phyloP scores from a whole-genome alignment of 371 early-diverging fungal genomes.

The Phascolomyces articulosus region DNA sequence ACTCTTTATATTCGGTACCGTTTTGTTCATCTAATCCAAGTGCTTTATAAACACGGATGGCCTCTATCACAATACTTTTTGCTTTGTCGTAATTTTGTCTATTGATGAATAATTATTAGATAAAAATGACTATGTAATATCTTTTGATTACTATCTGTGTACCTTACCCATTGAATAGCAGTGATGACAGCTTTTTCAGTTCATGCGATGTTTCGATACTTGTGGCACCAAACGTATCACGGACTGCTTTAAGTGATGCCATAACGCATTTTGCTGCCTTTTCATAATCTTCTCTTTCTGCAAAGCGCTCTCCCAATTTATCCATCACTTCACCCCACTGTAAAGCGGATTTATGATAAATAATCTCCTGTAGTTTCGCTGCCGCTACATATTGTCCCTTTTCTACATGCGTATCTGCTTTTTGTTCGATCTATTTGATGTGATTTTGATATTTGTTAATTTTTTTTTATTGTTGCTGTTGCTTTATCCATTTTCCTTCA shows the following conservation, averaged over 20 bases:
- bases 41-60: constrained; percentile 3
- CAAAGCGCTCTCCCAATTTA: constrained; percentile 21
- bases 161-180: constrained; percentile 8
- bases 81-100: not conserved
- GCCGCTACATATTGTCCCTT: not conserved
- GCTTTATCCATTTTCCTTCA: too few relatives aligned
- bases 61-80: not conserved
- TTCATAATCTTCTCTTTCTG: constrained; percentile 7
- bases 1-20: constrained; percentile 5
- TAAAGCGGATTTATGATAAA: constrained; percentile 22
- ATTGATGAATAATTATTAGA: not conserved
- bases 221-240: constrained; percentile 20
- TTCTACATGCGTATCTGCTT: not conserved
- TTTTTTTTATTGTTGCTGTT: not conserved
- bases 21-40: constrained; percentile 10
- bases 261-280: constrained; percentile 18
- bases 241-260: constrained; percentile 21
- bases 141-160: too few relatives aligned
- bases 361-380: not conserved
- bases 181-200: constrained; percentile 34
- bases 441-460: not conserved
- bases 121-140: too few relatives aligned
- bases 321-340: constrained; percentile 25
- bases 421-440: constrained; percentile 1
- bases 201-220: constrained; percentile 40